Base-by-base conservation (phyloP, 1,139 yeast species). In the Lodderomyces jiufengensis region DNA sequence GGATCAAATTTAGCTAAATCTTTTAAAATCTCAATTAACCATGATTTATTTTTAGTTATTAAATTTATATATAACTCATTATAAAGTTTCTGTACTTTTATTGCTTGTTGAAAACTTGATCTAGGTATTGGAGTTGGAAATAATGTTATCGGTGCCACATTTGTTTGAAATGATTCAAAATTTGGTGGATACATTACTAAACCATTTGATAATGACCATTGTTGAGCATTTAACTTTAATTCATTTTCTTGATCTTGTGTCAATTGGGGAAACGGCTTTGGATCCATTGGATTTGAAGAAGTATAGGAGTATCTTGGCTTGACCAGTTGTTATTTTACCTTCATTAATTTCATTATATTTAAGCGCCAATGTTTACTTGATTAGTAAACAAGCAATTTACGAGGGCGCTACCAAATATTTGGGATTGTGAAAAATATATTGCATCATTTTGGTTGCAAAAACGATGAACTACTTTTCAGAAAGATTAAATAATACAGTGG, bases 101-200 rank as follows among this genome's bases (percentile, higher is more conserved):
- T 52, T 1, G 96, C 95, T 41, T 72, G 69, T 13, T 76, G 66
- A 54, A 86, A 90, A 34, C 84, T 78, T 2, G 53, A 38, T 43
- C 63, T 70, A 2, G 96, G 90, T 46, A 90, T 80, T 9, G 95
- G 95, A 0, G 97, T 85, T 3, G 98, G 99, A 51, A 73, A 87
- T 29, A 90, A 53, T 1, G 98, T 90, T 9, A 87, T 78, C 18
- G 98, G 97, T 3, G 96, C 95, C 41, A 74, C 75, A 33, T 70
- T 70, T 12, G 85, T 82, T 52, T 61, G 66, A 43, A 53, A 67
- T 1, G 44, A 30, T 14, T 59, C 33, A 56, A 71, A 81, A 27
- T 69, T 61, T 3, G 82, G 80, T 2, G 88, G 87, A 49, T 84
- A 80, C 78, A 90, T 81, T 12, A 80, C 73, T 37, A 88, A 64